These are phyloP conservation scores for Neocatenulostroma microsporum DNA, from an alignment of 2,329 filamentous ascomycete species.

Conservation along the genomic window DNA sequence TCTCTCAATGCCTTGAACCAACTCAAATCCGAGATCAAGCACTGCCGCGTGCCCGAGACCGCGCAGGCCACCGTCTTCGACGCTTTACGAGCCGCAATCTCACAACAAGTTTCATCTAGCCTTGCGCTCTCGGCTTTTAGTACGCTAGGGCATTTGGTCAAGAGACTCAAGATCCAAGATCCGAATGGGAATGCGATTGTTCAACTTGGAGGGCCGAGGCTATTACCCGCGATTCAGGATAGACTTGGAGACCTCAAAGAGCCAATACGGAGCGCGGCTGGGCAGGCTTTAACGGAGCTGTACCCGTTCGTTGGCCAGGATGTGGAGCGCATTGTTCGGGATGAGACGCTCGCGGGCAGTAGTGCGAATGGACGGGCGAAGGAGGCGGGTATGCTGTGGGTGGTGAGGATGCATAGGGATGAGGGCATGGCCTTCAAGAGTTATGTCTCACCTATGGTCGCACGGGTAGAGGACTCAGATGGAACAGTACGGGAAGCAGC, in stretches of 20 bases:
- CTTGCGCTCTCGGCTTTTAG: constrained; percentile 80
- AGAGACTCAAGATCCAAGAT: constrained; percentile 77
- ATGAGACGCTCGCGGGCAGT: constrained; percentile 68
- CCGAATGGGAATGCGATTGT: constrained; percentile 61
- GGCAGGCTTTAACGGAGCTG: constrained; percentile 68
- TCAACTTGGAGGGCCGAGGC: constrained; percentile 57
- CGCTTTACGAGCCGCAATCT: constrained; percentile 65
- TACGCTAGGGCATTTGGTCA: constrained; percentile 77
- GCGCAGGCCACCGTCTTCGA: constrained; percentile 71
- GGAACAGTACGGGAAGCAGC: constrained; percentile 77
- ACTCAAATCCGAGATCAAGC: constrained; percentile 84
- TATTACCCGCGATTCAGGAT: constrained; percentile 69
- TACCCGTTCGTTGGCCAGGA: constrained; percentile 63
- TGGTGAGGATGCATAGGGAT: constrained; percentile 77
- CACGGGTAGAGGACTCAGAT: constrained; percentile 83
- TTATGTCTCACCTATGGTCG: constrained; percentile 77
- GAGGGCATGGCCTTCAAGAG: constrained; percentile 70
- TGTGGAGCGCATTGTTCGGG: constrained; percentile 72
- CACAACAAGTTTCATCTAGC: constrained; percentile 62
- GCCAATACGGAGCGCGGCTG: constrained; percentile 66
- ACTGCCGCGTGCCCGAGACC: constrained; percentile 75
- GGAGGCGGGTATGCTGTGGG: constrained; percentile 76
- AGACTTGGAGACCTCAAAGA: constrained; percentile 84
- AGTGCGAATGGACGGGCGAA: constrained; percentile 80
- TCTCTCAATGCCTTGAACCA: constrained; percentile 64